Evolutionary conservation across 1,284 basidiomycete genomes (phyloP), one percentile per base, ranked within the genome.

Genomic region (Rhodotorula sp.): DNA sequence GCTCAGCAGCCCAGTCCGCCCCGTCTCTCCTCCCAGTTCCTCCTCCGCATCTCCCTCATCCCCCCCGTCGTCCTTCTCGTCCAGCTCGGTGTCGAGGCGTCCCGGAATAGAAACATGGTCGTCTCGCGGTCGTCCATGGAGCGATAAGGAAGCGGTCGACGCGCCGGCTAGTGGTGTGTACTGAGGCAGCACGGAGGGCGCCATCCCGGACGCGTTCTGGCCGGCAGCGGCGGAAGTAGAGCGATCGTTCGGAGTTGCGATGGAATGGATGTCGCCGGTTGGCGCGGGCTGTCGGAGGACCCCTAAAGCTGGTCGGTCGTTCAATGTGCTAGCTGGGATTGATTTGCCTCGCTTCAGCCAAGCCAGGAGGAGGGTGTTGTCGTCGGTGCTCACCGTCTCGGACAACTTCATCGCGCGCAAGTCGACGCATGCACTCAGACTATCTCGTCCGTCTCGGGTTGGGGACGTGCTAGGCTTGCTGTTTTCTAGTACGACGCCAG

Each of bases 41-140:
- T 52, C 52, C 28, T 59, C n/a, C 15, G 46, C 59, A 50, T 59
- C 50, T 66, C 68, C 68, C 11, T 44, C 53, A 26, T 24, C 13
- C 24, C 26, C 15, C 28, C 47, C 30, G 34, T 50, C 47, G 26
- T 48, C 37, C 16, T 34, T 40, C 2, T n/a, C 11, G 40, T 20
- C 40, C 24, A 51, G 15, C 20, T 48, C 47, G 54, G 28, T 31
- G 22, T 54, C 30, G 40, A 22, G 48, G 24, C 46, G 30, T 24
- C n/a, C 44, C 2, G 40, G 24, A 7, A 8, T 16, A 26, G 55
- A 3, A 44, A 44, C 40, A 3, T 24, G 20, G 26, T n/a, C 11
- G 62, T 11, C 20, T 48, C 31, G 34, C 37, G 10, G 40, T 24
- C 10, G 37, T 20, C 37, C 28, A 26, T 13, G 1, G 28, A 15